Base-by-base conservation (phyloP, 345 rosid species). In the Bruguiera gymnorhiza region DNA sequence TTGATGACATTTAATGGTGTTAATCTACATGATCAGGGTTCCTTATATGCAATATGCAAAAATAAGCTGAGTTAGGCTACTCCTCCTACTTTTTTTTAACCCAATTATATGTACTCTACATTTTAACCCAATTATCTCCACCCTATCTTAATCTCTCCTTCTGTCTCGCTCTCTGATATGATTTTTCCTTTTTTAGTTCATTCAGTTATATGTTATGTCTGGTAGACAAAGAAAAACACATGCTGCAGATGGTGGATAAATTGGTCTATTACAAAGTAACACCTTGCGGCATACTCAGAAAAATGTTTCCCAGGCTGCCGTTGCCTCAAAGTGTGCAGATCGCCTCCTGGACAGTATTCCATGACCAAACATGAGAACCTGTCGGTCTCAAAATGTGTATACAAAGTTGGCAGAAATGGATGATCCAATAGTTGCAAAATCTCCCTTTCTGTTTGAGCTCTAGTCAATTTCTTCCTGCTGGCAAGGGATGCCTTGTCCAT, bases 301-400 rank as follows among this genome's bases (percentile, higher is more conserved):
- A 95, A 95, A 81, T 92, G 93, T 76, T 95, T 95, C 71, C 99
- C 96, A 0, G 97, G 97, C 63, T 95, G 99, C 1, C 96, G 88
- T 78, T 95, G 99, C 78, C 99, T 86, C 79, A 95, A 73, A 65
- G 96, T 81, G 70, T 95, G 99, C 46, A 94, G 89, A 83, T 94
- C 98, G 62, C 98, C 98, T 18, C 98, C 98, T 8, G 98, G 98
- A 73, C 99, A 95, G 64, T 86, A 92, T 60, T 95, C 99, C 97
- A 95, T 92, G 60, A 95, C 99, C 83, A 95, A 85, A 75, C 99
- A 92, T 27, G 91, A 84, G 87, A 95, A 95, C 65, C 99, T 84
- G 43, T 95, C 99, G 0, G 99, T 95, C 82, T 95, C 99, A 63
- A 95, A 95, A 81, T 92, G 97, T 1, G 97, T 88, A 62, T 94